Conservation (phyloP, 352 stramenopile species). For the Halophytophthora batemanensis region DNA sequence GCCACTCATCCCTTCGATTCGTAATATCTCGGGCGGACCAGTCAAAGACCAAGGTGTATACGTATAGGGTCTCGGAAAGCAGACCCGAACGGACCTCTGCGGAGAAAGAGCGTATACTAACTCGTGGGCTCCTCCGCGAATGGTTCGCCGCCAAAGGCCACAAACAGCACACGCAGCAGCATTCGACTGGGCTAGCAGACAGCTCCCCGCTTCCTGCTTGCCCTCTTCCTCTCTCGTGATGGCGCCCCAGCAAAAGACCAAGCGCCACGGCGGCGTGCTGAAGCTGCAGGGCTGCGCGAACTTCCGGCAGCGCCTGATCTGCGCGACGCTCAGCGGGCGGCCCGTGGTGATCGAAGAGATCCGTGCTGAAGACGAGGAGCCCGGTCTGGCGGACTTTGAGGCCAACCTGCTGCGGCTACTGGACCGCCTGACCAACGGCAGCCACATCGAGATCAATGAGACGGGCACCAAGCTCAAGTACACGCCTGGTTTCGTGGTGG, state of each 20-base stretch:
- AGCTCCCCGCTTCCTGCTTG: conserved; percentile 10
- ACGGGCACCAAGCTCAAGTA: conserved; percentile 98
- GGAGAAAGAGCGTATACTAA: too few relatives aligned
- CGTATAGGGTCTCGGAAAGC: too few relatives aligned
- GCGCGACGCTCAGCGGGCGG: conserved; percentile 90
- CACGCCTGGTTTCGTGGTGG: conserved; percentile 94
- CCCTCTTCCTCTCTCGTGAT: conserved; percentile 9
- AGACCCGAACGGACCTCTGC: too few relatives aligned
- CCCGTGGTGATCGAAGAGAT: conserved; percentile 96
- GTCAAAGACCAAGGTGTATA: too few relatives aligned
- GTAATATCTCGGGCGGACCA: too few relatives aligned
- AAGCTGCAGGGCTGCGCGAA: conserved; percentile 83
- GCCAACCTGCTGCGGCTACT: conserved; percentile 96
- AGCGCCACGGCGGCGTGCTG: conserved; percentile 46
- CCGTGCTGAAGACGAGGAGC: conserved; percentile 92
- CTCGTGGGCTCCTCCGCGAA: too few relatives aligned
- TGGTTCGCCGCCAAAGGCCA: too few relatives aligned
- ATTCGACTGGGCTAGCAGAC: background rate
- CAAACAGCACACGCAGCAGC: conserved; percentile 4
- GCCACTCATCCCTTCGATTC: too few relatives aligned
- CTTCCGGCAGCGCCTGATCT: conserved; percentile 94
- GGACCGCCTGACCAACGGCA: conserved; percentile 97
- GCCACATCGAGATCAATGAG: conserved; percentile 98
- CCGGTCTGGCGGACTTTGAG: conserved; percentile 95
- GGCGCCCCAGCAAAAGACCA: conserved; percentile 17